Conservation (phyloP, 768 basidiomycete species). For the Daedalea quercina region DNA sequence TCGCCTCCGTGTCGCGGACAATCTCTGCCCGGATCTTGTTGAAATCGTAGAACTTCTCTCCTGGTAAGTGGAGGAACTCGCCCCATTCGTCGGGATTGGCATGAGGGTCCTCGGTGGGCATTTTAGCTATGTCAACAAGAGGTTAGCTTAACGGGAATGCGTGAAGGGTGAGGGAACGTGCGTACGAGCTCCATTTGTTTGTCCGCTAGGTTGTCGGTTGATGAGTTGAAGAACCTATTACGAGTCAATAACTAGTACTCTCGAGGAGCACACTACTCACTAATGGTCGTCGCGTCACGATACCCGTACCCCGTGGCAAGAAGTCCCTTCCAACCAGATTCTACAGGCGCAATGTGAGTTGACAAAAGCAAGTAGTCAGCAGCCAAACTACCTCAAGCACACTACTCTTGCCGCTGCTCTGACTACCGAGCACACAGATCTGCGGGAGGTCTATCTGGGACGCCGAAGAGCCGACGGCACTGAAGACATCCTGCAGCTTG, state of each 20-base stretch:
- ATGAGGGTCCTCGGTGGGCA: conserved; percentile 51
- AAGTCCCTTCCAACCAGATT: conserved; percentile 99
- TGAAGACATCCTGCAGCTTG: conserved; percentile 89
- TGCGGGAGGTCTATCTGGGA: conserved; percentile 84
- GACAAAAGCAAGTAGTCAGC: neutral
- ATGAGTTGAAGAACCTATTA: conserved; percentile 88
- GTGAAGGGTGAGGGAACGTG: conserved; percentile 5
- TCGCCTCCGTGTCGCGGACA: conserved; percentile 92
- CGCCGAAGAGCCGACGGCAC: conserved; percentile 72
- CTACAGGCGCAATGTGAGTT: conserved; percentile 32
- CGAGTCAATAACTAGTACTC: neutral
- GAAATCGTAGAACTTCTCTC: conserved; percentile 98
- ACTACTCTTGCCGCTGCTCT: conserved; percentile 92
- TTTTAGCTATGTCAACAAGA: conserved; percentile 24
- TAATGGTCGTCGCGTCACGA: conserved; percentile 94
- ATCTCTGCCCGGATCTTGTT: conserved; percentile 96
- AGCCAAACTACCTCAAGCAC: conserved; percentile 76
- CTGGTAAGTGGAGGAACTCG: conserved; percentile 94
- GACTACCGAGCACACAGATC: conserved; percentile 87
- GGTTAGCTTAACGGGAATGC: neutral
- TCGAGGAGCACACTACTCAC: conserved; percentile 37
- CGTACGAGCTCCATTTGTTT: conserved; percentile 40
- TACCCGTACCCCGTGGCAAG: conserved; percentile 96
- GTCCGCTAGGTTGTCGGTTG: conserved; percentile 58
- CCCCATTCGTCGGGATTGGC: conserved; percentile 98